Percentiles rank a stretch among this genome's conserved stretches.
phyloP scores from a whole-genome alignment of 2,329 filamentous ascomycete genomes.

The Sporothrix dimorphospora region DNA sequence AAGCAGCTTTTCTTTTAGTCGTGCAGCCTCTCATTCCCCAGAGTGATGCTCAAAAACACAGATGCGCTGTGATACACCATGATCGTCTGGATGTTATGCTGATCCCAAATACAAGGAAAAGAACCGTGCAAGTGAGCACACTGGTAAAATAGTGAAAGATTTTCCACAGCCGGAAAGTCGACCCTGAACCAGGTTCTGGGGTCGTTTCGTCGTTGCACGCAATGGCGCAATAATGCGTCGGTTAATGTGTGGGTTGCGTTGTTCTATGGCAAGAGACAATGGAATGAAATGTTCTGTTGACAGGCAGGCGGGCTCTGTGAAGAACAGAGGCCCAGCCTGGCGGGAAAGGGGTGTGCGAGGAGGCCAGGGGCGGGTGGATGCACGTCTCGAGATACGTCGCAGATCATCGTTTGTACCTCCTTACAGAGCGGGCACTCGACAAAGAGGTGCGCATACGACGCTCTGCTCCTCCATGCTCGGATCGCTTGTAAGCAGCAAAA shows the following conservation, averaged over 20 bases:
- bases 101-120: constrained; percentile 17
- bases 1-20: neutral
- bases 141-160: neutral
- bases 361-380: constrained; percentile 10
- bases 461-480: neutral
- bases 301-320: neutral
- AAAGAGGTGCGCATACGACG: neutral
- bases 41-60: neutral
- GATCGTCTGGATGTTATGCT: constrained; percentile 17
- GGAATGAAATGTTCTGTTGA: constrained; percentile 1
- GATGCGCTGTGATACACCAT: neutral
- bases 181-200: constrained; percentile 16
- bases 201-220: neutral
- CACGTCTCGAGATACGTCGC: constrained; percentile 31
- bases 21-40: neutral
- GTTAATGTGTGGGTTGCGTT: neutral
- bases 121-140: neutral
- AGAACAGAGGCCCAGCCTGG: neutral
- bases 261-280: neutral
- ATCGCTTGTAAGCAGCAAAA: neutral
- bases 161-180: neutral
- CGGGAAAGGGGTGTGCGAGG: constrained; percentile 5
- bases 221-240: neutral
- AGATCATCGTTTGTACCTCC: constrained; percentile 17
- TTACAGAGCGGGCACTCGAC: constrained; percentile 15